These are phyloP conservation scores for Trichoderma sp. DNA, from an alignment of 2,329 filamentous ascomycete genomes.

Conservation along the genomic window DNA sequence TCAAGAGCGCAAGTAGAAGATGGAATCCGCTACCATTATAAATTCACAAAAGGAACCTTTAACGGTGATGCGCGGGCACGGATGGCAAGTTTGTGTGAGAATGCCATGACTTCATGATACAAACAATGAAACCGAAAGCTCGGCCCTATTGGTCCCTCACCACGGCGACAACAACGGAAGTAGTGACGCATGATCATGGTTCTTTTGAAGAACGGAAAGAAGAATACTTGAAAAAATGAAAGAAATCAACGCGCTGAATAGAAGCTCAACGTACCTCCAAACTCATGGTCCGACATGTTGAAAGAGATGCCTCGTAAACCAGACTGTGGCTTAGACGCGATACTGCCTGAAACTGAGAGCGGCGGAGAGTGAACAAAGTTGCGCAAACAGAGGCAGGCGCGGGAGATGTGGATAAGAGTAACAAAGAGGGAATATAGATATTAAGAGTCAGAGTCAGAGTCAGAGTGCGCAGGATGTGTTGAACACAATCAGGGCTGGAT, in stretches of 20 bases:
- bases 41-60: no score
- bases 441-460: background rate
- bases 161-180: background rate
- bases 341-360: background rate
- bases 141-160: background rate
- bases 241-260: background rate
- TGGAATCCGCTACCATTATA: background rate
- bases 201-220: background rate
- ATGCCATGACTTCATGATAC: background rate
- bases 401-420: background rate
- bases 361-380: background rate
- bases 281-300: slow-evolving; percentile 65
- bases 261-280: slow-evolving; percentile 44
- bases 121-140: background rate
- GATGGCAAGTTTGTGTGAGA: background rate
- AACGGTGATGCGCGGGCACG: background rate
- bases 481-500: background rate
- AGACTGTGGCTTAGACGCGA: slow-evolving; percentile 10
- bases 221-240: background rate
- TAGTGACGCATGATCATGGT: slow-evolving; percentile 8
- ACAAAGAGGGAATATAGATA: background rate
- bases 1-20: background rate
- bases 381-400: background rate
- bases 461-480: background rate
- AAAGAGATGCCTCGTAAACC: background rate